Evolutionary conservation across 495 filamentous ascomycete species (phyloP).

Genomic region (Penicillium cataractarum): DNA sequence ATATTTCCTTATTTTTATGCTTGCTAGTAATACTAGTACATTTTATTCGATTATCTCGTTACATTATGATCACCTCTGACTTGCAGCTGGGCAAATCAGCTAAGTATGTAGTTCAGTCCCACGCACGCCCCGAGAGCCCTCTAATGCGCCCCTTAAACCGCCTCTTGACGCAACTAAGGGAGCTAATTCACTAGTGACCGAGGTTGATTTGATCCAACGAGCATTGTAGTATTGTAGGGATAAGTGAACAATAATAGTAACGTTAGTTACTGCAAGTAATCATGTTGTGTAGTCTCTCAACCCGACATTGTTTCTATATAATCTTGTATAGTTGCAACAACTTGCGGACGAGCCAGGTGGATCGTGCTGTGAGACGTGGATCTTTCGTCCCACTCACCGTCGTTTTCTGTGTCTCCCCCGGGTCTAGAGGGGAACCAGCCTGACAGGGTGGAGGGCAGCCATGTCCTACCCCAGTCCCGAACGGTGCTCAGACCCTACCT

Average conservation of each 20-base stretch:
- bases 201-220: background rate
- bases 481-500: background rate
- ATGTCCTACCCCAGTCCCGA: constrained; percentile 5
- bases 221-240: background rate
- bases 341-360: no score
- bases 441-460: constrained; percentile 2
- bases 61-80: constrained; percentile 3
- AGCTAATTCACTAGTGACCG: constrained; percentile 1
- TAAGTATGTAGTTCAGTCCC: background rate
- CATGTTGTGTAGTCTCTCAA: background rate
- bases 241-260: background rate
- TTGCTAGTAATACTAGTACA: background rate
- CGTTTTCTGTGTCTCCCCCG: background rate
- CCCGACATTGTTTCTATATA: background rate
- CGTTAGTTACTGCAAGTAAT: background rate
- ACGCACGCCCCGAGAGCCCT: background rate
- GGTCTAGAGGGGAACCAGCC: background rate
- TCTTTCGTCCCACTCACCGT: background rate
- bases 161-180: constrained; percentile 2
- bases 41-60: background rate
- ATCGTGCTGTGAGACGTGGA: constrained; percentile 1
- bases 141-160: constrained; percentile 2
- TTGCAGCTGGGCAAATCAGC: background rate
- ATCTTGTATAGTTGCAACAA: background rate
- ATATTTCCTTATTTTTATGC: background rate